Percentiles rank a stretch among this genome's conserved stretches.
These are phyloP conservation scores for Sporobolomyces roseus DNA, from an alignment of 768 basidiomycete genomes.

Conservation along the genomic window DNA sequence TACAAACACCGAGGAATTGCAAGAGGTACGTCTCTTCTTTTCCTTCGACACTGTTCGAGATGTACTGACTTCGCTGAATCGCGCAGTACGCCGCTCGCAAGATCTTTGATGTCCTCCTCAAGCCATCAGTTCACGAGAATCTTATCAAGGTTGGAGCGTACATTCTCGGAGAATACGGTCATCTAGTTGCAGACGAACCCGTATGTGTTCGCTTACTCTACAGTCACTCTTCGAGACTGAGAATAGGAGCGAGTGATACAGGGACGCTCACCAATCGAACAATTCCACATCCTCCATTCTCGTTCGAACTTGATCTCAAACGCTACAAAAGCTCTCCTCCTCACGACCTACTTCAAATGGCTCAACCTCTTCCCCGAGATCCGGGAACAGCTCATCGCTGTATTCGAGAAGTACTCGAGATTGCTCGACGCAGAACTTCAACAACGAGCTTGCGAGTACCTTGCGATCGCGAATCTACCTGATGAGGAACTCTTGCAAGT, in stretches of 20 bases:
- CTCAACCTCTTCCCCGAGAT: constrained; percentile 99
- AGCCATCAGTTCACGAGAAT: constrained; percentile 64
- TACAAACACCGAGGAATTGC: constrained; percentile 95
- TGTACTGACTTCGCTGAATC: not conserved
- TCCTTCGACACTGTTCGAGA: not conserved
- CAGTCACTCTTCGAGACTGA: not conserved
- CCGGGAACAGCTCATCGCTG: constrained; percentile 83
- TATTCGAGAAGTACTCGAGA: constrained; percentile 96
- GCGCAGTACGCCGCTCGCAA: constrained; percentile 78
- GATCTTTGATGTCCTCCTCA: constrained; percentile 79
- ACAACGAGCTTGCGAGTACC: constrained; percentile 97
- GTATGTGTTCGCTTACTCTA: constrained; percentile 54
- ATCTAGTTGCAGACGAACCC: constrained; percentile 89
- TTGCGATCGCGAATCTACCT: constrained; percentile 72
- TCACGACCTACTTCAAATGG: constrained; percentile 99
- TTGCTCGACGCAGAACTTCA: constrained; percentile 95
- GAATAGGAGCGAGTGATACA: not conserved
- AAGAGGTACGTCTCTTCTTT: constrained; percentile 53
- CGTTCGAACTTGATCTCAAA: constrained; percentile 94
- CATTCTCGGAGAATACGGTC: constrained; percentile 95
- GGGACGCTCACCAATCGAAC: constrained; percentile 75
- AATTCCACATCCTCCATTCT: constrained; percentile 85
- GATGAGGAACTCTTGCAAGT: constrained; percentile 90
- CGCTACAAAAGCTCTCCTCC: constrained; percentile 79
- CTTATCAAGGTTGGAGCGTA: constrained; percentile 96